A percentile compares a stretch with the other conserved stretches of the same genome.
phyloP scores from a whole-genome alignment of 148 eudicot species.

The Chenopodium berlandieri region DNA sequence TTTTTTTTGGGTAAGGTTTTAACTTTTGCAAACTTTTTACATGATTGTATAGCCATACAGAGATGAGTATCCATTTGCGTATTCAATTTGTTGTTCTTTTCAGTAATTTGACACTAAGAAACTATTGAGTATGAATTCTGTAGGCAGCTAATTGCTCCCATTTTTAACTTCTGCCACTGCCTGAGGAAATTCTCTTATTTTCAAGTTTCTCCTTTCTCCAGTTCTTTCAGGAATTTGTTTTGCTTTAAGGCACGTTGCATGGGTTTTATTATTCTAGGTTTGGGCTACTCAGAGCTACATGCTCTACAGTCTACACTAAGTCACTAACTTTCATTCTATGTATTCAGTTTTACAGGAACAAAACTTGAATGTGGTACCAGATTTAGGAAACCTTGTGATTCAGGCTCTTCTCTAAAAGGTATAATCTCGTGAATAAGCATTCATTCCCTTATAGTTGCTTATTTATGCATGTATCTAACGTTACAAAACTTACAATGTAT shows the following conservation, averaged over 20 bases:
- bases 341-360: constrained; percentile 80
- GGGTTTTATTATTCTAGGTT: not conserved
- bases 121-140: not conserved
- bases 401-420: constrained; percentile 61
- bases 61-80: not conserved
- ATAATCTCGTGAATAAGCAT: not conserved
- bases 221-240: not conserved
- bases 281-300: not conserved
- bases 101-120: not conserved
- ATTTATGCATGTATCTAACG: not conserved
- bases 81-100: not conserved
- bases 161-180: not conserved
- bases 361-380: constrained; percentile 65
- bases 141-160: not conserved
- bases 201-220: not conserved
- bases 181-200: not conserved
- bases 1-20: too few relatives aligned
- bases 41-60: not conserved
- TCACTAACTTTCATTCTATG: not conserved
- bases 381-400: constrained; percentile 64
- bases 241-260: not conserved
- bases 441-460: not conserved
- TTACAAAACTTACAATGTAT: constrained; percentile 12
- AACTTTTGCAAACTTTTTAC: not conserved
- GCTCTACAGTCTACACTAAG: not conserved